Evolutionary conservation across 1,139 yeast genomes (phyloP).

Genomic region (Blastobotrys elegans): DNA sequence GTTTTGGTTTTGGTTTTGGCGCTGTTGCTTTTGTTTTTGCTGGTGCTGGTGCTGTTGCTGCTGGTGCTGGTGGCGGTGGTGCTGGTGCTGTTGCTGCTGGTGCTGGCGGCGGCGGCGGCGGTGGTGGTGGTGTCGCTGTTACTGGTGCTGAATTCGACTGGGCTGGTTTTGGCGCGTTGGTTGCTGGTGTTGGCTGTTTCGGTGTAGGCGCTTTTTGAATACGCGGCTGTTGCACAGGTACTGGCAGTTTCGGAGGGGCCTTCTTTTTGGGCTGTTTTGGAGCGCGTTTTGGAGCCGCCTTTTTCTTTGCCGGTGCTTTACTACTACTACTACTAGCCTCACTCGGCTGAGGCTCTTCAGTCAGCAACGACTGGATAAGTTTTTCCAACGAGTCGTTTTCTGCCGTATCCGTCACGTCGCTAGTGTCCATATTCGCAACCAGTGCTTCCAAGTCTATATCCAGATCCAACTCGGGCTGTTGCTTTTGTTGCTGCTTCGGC

Average conservation of each 20-base stretch:
- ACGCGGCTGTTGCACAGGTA: background rate
- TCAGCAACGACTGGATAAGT: constrained; percentile 1
- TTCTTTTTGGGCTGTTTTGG: background rate
- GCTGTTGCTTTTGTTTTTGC: no score
- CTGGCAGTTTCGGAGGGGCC: background rate
- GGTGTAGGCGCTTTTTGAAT: background rate
- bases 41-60: background rate
- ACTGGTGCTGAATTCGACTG: no score
- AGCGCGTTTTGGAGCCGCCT: background rate
- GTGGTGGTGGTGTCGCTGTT: no score
- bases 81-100: no score
- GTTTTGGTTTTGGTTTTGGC: background rate
- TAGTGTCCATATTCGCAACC: constrained; percentile 1
- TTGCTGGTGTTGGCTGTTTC: background rate
- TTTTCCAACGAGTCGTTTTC: constrained; percentile 31
- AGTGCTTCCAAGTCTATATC: constrained; percentile 4
- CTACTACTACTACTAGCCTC: background rate
- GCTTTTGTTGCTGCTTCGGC: background rate
- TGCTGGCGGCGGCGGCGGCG: background rate
- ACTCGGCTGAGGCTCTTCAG: background rate
- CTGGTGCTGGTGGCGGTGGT: background rate
- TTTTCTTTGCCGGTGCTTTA: background rate
- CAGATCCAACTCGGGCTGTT: background rate
- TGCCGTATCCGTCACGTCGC: constrained; percentile 27
- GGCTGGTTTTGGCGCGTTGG: background rate